These are phyloP conservation scores for Xerocomellus intermedius DNA, from an alignment of 768 basidiomycete species.

Conservation along the genomic window DNA sequence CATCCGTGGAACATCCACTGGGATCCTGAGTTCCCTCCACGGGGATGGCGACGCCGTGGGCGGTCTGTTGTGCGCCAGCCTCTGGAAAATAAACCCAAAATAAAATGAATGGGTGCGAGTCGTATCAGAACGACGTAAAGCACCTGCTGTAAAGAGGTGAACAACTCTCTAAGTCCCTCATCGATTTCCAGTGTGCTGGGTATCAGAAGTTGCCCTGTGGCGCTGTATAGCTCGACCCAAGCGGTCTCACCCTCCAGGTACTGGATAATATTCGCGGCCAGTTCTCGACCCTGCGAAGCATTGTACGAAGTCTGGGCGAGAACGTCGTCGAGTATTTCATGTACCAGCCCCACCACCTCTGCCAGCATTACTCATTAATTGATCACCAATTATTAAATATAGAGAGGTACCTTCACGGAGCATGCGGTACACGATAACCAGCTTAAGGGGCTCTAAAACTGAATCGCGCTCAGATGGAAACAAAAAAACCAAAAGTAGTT, in stretches of 20 bases:
- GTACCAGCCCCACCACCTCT: constrained; percentile 72
- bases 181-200: constrained; percentile 39
- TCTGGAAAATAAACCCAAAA: constrained; percentile 30
- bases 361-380: constrained; percentile 9
- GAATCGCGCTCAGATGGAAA: constrained; percentile 5
- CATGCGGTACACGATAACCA: constrained; percentile 75
- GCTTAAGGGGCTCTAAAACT: constrained; percentile 62
- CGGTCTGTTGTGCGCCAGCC: constrained; percentile 41
- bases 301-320: constrained; percentile 36
- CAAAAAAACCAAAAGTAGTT: constrained; percentile 1
- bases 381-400: background rate
- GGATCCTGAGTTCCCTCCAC: constrained; percentile 80
- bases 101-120: constrained; percentile 27
- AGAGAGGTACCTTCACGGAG: constrained; percentile 68
- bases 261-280: constrained; percentile 52
- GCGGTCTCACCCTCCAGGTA: constrained; percentile 58
- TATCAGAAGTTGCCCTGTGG: constrained; percentile 68
- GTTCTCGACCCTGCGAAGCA: constrained; percentile 38
- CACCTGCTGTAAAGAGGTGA: constrained; percentile 35
- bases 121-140: constrained; percentile 6
- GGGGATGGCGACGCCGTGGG: constrained; percentile 33
- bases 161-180: constrained; percentile 26
- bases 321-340: constrained; percentile 44
- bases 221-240: constrained; percentile 70
- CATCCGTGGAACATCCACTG: constrained; percentile 83